Percentiles rank a stretch among this genome's conserved stretches.
Conservation (phyloP, 2,329 filamentous ascomycete genomes). For the Graphilbum fragrans region DNA sequence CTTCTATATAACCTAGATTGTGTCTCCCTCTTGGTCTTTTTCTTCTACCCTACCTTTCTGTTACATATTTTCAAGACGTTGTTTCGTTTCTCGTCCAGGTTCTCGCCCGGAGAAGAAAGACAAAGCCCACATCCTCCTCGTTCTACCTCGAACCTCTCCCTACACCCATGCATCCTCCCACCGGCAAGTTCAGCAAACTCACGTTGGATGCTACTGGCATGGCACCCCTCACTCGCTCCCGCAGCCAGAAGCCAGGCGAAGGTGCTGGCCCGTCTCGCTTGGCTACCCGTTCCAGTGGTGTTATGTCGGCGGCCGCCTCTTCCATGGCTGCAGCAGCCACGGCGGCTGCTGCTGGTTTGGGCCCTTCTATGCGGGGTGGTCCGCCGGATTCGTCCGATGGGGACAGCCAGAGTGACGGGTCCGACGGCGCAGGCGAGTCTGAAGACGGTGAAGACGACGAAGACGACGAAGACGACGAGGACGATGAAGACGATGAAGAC, state of each 20-base stretch:
- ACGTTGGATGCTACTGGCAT: constrained; percentile 5
- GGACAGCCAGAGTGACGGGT: neutral
- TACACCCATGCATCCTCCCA: constrained; percentile 6
- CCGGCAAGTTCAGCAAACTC: constrained; percentile 6
- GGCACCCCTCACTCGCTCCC: constrained; percentile 10
- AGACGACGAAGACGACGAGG: neutral
- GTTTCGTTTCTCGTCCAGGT: no score
- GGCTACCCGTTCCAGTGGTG: no score
- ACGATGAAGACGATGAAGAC: constrained; percentile 9
- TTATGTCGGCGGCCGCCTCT: neutral
- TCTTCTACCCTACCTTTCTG: no score
- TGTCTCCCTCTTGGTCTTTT: no score
- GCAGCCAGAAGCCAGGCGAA: neutral
- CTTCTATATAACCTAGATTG: no score
- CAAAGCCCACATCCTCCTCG: neutral
- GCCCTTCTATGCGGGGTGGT: no score
- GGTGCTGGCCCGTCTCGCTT: no score
- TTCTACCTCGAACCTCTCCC: neutral
- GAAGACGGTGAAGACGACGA: neutral
- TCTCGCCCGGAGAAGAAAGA: no score
- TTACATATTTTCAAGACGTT: no score
- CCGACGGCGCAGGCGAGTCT: neutral
- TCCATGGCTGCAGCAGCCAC: no score
- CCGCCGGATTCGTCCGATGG: no score
- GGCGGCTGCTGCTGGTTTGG: neutral